phyloP scores from a whole-genome alignment of 768 basidiomycete species.

The Gyrodon lividus region DNA sequence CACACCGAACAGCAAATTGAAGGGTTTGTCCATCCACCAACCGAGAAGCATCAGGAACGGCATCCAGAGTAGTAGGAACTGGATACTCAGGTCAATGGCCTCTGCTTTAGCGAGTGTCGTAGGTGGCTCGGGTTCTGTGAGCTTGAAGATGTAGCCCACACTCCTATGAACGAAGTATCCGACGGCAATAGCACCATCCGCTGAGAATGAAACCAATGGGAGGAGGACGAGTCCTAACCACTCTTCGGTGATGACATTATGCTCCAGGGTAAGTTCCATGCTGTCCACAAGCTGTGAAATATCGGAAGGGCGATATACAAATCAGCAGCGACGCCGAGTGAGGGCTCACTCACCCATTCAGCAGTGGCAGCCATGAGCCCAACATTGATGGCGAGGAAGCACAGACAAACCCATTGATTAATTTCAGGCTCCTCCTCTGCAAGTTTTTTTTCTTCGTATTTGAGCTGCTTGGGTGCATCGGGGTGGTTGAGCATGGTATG shows the following conservation, averaged over 20 bases:
- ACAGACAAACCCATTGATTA: constrained; percentile 62
- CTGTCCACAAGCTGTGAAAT: constrained; percentile 56
- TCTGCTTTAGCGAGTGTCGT: constrained; percentile 61
- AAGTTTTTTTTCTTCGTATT: constrained; percentile 32
- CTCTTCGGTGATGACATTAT: constrained; percentile 49
- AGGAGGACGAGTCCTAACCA: constrained; percentile 71
- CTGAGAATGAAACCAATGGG: constrained; percentile 71
- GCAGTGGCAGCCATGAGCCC: constrained; percentile 67
- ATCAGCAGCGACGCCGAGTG: neutral
- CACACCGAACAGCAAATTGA: constrained; percentile 68
- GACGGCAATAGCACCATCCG: constrained; percentile 62
- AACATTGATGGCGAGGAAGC: constrained; percentile 50
- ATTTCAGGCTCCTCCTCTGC: constrained; percentile 47
- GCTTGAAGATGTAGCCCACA: neutral
- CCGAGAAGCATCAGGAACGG: constrained; percentile 66
- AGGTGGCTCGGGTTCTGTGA: constrained; percentile 41
- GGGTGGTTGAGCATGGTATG: constrained; percentile 42
- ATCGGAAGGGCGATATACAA: neutral
- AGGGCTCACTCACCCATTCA: constrained; percentile 53
- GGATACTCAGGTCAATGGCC: constrained; percentile 76
- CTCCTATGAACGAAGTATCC: constrained; percentile 43
- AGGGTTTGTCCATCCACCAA: constrained; percentile 63
- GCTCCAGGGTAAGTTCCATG: constrained; percentile 52
- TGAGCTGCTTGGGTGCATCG: constrained; percentile 40
- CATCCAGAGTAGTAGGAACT: constrained; percentile 80